Base-by-base conservation (phyloP, 1,284 basidiomycete genomes). In the Ganoderma leucocontextum region DNA sequence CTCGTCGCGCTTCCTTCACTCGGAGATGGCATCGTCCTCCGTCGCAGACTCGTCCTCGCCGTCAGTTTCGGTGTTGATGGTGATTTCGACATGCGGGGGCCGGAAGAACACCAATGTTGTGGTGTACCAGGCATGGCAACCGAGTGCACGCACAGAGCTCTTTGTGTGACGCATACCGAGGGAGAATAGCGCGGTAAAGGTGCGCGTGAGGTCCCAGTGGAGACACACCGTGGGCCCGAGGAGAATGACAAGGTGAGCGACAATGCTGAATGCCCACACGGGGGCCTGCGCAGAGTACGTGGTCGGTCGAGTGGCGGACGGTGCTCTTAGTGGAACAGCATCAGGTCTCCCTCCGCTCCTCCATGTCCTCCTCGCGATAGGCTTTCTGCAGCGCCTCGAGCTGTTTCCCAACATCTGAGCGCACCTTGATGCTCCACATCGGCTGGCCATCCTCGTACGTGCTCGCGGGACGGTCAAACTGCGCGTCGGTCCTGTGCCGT, bases 311-410 rank as follows among this genome's bases (percentile, higher is more conserved):
- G 89, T 10, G 78, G 52, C 0, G 89, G 77, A 60, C 91, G n/a
- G n/a, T n/a, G n/a, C 89, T 19, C 75, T 72, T 2, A 72, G 72
- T 4, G 81, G 77, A 68, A 77, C 79, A 1, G 57, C 57, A 2
- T 69, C 67, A 25, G 63, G 74, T 29, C 78, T 95, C 92, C 63
- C 90, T 81, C 59, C 94, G 83, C 55, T 92, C 81, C 67, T 84
- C 83, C 78, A 88, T 86, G 80, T 96, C 95, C 67, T 96, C 94
- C 75, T 95, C 94, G 49, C 92, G 82, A 75, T 96, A 94, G 4
- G 87, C 85, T 69, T 87, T 88, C 79, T 95, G 94, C 19, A 96
- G 80, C 9, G 87, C 87, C 0, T 86, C 85, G 0, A 95, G 81
- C 78, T 94, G 91, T 78, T 94, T 95, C 41, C 86, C 88, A 12